Evolutionary conservation across 768 basidiomycete genomes (phyloP).

Genomic region (Lentinula guzmanii): DNA sequence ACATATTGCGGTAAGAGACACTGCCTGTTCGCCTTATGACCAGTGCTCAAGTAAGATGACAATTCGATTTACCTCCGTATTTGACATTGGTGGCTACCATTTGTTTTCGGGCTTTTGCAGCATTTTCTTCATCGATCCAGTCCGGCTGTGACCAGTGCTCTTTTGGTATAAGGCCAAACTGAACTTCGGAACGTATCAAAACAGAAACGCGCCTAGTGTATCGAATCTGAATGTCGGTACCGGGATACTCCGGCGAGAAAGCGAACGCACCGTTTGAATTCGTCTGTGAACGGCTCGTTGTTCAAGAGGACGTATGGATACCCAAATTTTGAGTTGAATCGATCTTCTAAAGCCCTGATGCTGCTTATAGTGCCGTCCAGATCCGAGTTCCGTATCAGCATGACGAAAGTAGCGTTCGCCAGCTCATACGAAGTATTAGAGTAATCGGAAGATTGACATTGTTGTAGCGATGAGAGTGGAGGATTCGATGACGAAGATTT

Average conservation of each 20-base stretch:
- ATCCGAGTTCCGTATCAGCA: constrained; percentile 65
- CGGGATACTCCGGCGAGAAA: neutral
- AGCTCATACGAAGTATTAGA: neutral
- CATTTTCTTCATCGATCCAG: constrained; percentile 68
- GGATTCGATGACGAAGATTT: neutral
- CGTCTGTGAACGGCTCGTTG: constrained; percentile 69
- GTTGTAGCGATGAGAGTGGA: neutral
- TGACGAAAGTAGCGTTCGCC: constrained; percentile 38
- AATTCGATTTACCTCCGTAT: constrained; percentile 23
- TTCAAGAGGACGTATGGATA: constrained; percentile 90
- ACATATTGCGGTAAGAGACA: constrained; percentile 59
- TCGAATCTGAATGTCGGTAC: neutral
- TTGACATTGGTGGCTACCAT: constrained; percentile 49
- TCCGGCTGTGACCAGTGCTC: constrained; percentile 72
- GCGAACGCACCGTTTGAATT: constrained; percentile 57
- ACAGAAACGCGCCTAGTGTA: constrained; percentile 21
- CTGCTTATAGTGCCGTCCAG: constrained; percentile 55
- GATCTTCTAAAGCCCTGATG: constrained; percentile 72
- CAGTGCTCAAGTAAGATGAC: constrained; percentile 32
- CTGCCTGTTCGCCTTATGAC: constrained; percentile 14
- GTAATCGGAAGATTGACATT: neutral
- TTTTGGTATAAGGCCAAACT: constrained; percentile 57
- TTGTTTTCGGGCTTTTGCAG: constrained; percentile 46
- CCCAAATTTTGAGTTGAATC: constrained; percentile 70
- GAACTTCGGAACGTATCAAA: constrained; percentile 22